Base-by-base conservation (phyloP, 345 rosid genomes). In the Mallotus nudiflorus region DNA sequence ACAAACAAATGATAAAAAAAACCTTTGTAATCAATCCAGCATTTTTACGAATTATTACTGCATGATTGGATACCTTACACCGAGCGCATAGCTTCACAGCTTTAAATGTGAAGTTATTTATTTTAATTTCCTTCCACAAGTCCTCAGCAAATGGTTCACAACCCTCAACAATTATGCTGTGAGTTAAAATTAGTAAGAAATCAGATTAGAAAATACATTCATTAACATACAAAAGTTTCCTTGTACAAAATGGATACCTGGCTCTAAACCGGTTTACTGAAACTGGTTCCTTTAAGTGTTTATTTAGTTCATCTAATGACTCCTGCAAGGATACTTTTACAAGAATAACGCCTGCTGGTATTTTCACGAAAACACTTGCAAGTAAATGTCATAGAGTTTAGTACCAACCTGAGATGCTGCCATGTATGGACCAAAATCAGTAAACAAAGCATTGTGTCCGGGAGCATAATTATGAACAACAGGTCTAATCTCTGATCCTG, bases 41-140 rank as follows among this genome's bases (percentile, higher is more conserved):
- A n/a, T n/a, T n/a, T n/a, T n/a, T n/a, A n/a, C n/a, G n/a, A n/a
- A n/a, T n/a, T n/a, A n/a, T n/a, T n/a, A n/a, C n/a, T n/a, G n/a
- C n/a, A n/a, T n/a, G n/a, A n/a, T n/a, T n/a, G n/a, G n/a, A 59
- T 72, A 90, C 98, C 96, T 90, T 90, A 62, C 98, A 92, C 54
- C 95, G 96, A 50, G 89, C 73, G 60, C 96, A 88, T 35, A 92
- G 76, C 73, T 80, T 92, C 28, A 88, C 93, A 72, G 90, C 90
- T 52, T 64, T 67, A 73, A 90, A 92, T 24, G 80, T 76, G 71
- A 82, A 77, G 49, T 80, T 73, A 73, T 74, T 68, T 54, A 92
- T 86, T 70, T 54, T 73, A 39, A 90, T 72, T 82, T 89, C 96
- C 6, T 76, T 86, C 96, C 96, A 89, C 24, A 86, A 59, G 80